These are phyloP conservation scores for Hydnomerulius pinastri DNA, from an alignment of 768 basidiomycete species.

Conservation along the genomic window DNA sequence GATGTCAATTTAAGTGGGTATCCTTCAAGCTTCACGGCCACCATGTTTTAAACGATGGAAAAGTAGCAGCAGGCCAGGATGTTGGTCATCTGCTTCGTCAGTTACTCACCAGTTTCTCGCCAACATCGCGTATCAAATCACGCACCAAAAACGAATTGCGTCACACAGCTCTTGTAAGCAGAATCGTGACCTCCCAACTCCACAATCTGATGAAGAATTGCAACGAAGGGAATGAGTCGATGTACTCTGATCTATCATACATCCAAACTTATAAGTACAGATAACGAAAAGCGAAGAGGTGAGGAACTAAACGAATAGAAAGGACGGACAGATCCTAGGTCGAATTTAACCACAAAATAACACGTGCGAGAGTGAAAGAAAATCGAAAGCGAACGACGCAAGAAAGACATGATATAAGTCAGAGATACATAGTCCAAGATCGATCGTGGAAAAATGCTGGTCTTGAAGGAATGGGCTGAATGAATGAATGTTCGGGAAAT, in stretches of 20 bases:
- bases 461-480: slow-evolving; percentile 2
- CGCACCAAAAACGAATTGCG: too few relatives aligned
- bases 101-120: too few relatives aligned
- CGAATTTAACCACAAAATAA: slow-evolving; percentile 9
- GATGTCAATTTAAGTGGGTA: too few relatives aligned
- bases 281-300: slow-evolving; percentile 23
- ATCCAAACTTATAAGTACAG: slow-evolving; percentile 32
- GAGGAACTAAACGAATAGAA: slow-evolving; percentile 1
- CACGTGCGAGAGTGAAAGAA: slow-evolving; percentile 11
- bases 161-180: too few relatives aligned
- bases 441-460: slow-evolving; percentile 12
- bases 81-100: too few relatives aligned
- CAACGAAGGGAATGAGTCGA: neutral
- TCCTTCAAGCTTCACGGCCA: too few relatives aligned
- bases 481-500: slow-evolving; percentile 7
- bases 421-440: slow-evolving; percentile 28
- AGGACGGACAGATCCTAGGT: slow-evolving; percentile 6
- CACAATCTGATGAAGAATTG: neutral
- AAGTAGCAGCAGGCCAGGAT: too few relatives aligned
- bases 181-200: too few relatives aligned
- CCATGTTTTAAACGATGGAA: too few relatives aligned
- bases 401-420: slow-evolving; percentile 32
- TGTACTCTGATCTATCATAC: slow-evolving; percentile 22
- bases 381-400: slow-evolving; percentile 26
- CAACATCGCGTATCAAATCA: too few relatives aligned